Conservation (phyloP, 371 early-diverging fungal genomes). For the Mortierella polycephala region DNA sequence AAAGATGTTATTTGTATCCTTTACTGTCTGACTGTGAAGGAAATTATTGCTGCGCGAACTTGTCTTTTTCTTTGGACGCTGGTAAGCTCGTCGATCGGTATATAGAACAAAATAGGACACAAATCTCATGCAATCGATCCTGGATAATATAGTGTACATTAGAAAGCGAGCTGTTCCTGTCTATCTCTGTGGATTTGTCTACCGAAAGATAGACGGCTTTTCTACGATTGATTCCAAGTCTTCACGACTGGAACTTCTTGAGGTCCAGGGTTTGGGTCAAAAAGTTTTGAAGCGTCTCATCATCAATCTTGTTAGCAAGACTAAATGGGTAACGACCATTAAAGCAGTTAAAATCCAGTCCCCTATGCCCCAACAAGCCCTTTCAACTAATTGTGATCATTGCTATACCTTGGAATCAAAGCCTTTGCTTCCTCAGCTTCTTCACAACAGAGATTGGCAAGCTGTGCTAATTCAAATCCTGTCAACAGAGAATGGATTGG, state of each 20-base stretch:
- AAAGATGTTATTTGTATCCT: too few relatives aligned
- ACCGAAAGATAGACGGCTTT: too few relatives aligned
- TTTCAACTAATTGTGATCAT: background rate
- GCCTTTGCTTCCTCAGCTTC: constrained; percentile 89
- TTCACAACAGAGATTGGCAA: constrained; percentile 90
- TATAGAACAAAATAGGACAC: too few relatives aligned
- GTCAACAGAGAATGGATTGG: constrained; percentile 62
- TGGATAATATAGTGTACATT: too few relatives aligned
- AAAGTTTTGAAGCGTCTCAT: constrained; percentile 75
- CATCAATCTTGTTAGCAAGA: constrained; percentile 66
- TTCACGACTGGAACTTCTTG: constrained; percentile 73
- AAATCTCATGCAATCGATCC: too few relatives aligned
- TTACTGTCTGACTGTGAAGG: too few relatives aligned
- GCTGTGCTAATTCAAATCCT: constrained; percentile 87
- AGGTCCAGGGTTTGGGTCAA: constrained; percentile 80
- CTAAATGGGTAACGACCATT: constrained; percentile 2
- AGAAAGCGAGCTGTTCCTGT: too few relatives aligned
- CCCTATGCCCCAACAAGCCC: background rate
- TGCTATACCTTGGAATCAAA: constrained; percentile 79
- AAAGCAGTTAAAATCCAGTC: background rate
- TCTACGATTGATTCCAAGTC: too few relatives aligned
- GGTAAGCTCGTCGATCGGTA: too few relatives aligned
- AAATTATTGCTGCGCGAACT: too few relatives aligned
- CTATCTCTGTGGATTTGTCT: too few relatives aligned
- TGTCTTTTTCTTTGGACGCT: too few relatives aligned